Conservation (phyloP, 1,139 yeast genomes). For the Hyphopichia buzzinii region DNA sequence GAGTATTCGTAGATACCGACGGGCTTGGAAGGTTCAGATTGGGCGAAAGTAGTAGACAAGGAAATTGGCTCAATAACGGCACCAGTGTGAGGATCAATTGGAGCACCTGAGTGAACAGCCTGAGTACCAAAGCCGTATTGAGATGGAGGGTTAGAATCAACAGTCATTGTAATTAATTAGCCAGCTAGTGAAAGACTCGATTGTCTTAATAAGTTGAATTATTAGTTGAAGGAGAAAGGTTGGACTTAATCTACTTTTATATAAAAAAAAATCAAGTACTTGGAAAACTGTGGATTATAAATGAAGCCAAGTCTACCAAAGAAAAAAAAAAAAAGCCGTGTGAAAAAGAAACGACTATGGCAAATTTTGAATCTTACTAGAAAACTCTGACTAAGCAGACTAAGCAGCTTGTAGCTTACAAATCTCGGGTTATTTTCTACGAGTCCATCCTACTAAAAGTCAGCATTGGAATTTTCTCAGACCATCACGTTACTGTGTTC, state of each 20-base stretch:
- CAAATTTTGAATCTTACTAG: no score
- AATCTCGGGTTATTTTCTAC: no score
- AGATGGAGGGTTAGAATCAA: constrained; percentile 13
- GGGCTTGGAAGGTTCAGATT: constrained; percentile 72
- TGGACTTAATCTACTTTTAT: constrained; percentile 10
- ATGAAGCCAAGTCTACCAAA: not conserved
- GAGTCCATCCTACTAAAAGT: no score
- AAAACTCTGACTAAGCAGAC: no score
- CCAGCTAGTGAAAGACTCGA: not conserved
- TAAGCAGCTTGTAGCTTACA: no score
- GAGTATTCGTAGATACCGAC: constrained; percentile 83
- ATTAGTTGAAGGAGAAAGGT: constrained; percentile 9
- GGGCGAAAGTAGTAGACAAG: constrained; percentile 83
- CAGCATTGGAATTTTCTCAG: no score
- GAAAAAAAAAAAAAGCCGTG: not conserved
- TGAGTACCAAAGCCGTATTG: constrained; percentile 64
- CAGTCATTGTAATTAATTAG: constrained; percentile 16
- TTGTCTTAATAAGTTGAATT: constrained; percentile 6
- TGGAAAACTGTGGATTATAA: not conserved
- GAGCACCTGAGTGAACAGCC: constrained; percentile 85
- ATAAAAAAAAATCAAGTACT: not conserved
- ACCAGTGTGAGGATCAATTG: constrained; percentile 72
- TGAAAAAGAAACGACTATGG: not conserved
- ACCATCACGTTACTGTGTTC: no score
- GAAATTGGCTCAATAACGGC: constrained; percentile 88